A percentile compares a stretch with the other conserved stretches of the same genome.
Evolutionary conservation across 306 rosid genomes (phyloP).

Genomic region (Fagus sylvatica): DNA sequence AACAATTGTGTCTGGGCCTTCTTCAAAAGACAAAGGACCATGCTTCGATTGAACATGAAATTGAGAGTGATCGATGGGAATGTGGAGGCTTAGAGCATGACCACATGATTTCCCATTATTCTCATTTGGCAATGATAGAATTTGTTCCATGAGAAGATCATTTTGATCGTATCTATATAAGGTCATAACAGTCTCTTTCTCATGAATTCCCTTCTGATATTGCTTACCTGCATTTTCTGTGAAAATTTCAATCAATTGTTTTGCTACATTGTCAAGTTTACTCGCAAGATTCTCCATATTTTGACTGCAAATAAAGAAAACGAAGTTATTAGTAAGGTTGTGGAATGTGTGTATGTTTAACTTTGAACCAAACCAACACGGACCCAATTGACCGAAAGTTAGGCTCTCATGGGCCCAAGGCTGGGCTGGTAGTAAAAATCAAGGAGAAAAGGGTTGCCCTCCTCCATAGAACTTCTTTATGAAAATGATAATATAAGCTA

Average conservation of each 20-base stretch:
- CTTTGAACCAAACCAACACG: no score
- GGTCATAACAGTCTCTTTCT: slow-evolving; percentile 37
- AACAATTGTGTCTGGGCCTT: slow-evolving; percentile 56
- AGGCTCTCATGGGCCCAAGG: no score
- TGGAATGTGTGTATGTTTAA: not conserved
- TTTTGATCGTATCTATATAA: slow-evolving; percentile 56
- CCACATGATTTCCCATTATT: slow-evolving; percentile 25
- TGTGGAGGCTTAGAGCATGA: slow-evolving; percentile 62
- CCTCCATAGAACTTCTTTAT: no score
- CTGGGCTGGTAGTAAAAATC: no score
- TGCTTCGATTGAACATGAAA: slow-evolving; percentile 50
- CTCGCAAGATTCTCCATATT: slow-evolving; percentile 56
- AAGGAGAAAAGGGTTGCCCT: no score
- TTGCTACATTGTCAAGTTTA: slow-evolving; percentile 57
- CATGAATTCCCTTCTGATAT: slow-evolving; percentile 33
- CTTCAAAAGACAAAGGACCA: slow-evolving; percentile 53
- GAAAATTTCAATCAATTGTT: slow-evolving; percentile 40
- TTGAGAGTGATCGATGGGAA: slow-evolving; percentile 58
- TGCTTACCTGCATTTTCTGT: slow-evolving; percentile 22
- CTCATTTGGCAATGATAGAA: slow-evolving; percentile 12
- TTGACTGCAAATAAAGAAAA: slow-evolving; percentile 13
- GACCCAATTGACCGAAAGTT: no score
- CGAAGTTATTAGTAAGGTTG: not conserved
- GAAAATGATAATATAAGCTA: no score
- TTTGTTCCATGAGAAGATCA: slow-evolving; percentile 22